Conservation (phyloP, 1,284 basidiomycete genomes). For the Cutaneotrichosporon sp. region DNA sequence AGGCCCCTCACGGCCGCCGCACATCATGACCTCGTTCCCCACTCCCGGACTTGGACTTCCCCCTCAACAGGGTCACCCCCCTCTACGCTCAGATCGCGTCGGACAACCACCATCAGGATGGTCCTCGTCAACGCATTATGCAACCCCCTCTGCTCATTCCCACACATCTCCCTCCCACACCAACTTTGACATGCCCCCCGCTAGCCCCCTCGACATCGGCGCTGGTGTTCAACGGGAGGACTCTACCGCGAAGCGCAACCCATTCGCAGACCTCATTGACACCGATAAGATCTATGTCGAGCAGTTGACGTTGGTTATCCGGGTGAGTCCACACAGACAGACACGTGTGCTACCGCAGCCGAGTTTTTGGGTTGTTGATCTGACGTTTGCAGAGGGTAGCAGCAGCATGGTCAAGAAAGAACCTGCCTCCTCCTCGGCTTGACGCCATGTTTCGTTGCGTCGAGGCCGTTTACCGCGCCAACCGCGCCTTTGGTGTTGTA, state of each 20-base stretch:
- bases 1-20: slow-evolving; percentile 19
- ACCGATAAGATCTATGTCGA: slow-evolving; percentile 93
- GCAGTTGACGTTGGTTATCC: slow-evolving; percentile 79
- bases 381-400: slow-evolving; percentile 71
- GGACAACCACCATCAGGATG: slow-evolving; percentile 2
- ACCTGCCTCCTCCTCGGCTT: slow-evolving; percentile 85
- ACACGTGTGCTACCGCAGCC: too few relatives aligned
- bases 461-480: slow-evolving; percentile 87
- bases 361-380: too few relatives aligned
- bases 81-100: slow-evolving; percentile 1
- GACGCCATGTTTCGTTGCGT: slow-evolving; percentile 92
- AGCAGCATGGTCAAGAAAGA: slow-evolving; percentile 89
- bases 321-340: slow-evolving; percentile 56
- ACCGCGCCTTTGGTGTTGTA: slow-evolving; percentile 71
- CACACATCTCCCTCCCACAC: neutral
- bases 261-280: slow-evolving; percentile 85
- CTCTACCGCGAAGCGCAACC: slow-evolving; percentile 54
- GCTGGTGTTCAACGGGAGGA: neutral
- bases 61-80: neutral
- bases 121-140: slow-evolving; percentile 1
- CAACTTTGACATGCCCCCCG: neutral
- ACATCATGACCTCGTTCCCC: slow-evolving; percentile 1
- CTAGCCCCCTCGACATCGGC: neutral
- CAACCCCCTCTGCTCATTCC: neutral
- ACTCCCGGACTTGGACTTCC: neutral